Evolutionary conservation across 1,284 basidiomycete species (phyloP).

Genomic region (Vanrija humicola): DNA sequence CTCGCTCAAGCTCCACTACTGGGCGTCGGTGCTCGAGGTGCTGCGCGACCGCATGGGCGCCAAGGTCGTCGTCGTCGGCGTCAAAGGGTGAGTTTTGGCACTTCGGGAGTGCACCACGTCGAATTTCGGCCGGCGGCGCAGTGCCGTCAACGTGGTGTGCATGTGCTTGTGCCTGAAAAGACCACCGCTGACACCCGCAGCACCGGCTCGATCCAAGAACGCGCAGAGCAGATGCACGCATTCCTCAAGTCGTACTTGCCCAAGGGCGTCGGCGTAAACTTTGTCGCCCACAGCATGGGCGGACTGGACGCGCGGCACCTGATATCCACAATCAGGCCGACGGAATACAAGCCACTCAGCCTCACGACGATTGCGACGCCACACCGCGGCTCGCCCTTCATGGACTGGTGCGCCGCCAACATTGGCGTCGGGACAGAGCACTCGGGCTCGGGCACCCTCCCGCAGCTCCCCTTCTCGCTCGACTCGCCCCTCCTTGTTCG

Average conservation of each 20-base stretch:
- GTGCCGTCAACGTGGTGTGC: neutral
- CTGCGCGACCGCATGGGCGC: slow-evolving; percentile 79
- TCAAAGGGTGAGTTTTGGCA: slow-evolving; percentile 71
- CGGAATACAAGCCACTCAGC: slow-evolving; percentile 78
- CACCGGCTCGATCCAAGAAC: slow-evolving; percentile 83
- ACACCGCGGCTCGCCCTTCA: slow-evolving; percentile 93
- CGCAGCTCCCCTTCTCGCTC: slow-evolving; percentile 50
- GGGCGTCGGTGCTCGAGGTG: slow-evolving; percentile 82
- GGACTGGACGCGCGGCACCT: slow-evolving; percentile 91
- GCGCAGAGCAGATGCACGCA: slow-evolving; percentile 73
- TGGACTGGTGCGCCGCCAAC: slow-evolving; percentile 97
- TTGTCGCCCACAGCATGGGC: slow-evolving; percentile 92
- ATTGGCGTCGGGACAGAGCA: slow-evolving; percentile 68
- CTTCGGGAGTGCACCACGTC: neutral
- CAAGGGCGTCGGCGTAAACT: slow-evolving; percentile 70
- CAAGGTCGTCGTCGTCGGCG: slow-evolving; percentile 91
- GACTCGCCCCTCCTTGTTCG: slow-evolving; percentile 52
- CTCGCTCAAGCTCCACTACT: slow-evolving; percentile 76
- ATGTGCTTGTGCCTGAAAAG: neutral
- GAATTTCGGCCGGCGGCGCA: neutral
- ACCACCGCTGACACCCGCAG: slow-evolving; percentile 49
- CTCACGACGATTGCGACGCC: slow-evolving; percentile 90
- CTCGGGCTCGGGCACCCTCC: neutral
- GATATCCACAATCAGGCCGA: slow-evolving; percentile 78
- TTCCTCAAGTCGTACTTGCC: slow-evolving; percentile 65